phyloP scores from a whole-genome alignment of 2,329 filamentous ascomycete species.

The Botrytis galanthina region DNA sequence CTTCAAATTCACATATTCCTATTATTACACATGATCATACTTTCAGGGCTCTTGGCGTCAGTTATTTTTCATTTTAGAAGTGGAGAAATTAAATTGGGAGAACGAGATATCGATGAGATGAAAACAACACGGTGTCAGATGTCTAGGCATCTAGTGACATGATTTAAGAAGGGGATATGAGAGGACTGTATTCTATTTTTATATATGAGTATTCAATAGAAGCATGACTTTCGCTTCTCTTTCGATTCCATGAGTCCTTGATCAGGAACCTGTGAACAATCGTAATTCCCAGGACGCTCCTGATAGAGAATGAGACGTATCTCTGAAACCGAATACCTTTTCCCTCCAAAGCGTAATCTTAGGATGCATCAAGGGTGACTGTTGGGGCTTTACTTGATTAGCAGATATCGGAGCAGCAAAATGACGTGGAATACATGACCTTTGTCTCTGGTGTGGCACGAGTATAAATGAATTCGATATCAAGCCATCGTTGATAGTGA shows the following conservation, averaged over 20 bases:
- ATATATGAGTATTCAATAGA: background rate
- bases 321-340: background rate
- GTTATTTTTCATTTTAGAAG: background rate
- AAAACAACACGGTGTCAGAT: background rate
- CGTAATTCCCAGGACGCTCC: background rate
- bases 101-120: background rate
- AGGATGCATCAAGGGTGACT: background rate
- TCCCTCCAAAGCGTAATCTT: background rate
- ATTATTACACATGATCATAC: background rate
- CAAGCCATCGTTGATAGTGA: background rate
- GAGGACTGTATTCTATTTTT: background rate
- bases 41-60: too few relatives aligned
- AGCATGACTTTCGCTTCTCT: background rate
- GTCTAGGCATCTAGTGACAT: background rate
- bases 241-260: background rate
- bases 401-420: background rate
- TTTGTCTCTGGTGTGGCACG: background rate
- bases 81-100: background rate
- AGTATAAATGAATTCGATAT: rapidly evolving
- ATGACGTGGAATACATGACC: background rate
- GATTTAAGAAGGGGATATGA: background rate
- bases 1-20: background rate
- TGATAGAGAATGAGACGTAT: background rate
- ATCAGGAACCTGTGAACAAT: background rate
- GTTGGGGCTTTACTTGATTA: background rate